Evolutionary conservation across 805 yeast species (phyloP), one percentile per base, ranked within the genome.

Genomic region (Myxozyma geophila): DNA sequence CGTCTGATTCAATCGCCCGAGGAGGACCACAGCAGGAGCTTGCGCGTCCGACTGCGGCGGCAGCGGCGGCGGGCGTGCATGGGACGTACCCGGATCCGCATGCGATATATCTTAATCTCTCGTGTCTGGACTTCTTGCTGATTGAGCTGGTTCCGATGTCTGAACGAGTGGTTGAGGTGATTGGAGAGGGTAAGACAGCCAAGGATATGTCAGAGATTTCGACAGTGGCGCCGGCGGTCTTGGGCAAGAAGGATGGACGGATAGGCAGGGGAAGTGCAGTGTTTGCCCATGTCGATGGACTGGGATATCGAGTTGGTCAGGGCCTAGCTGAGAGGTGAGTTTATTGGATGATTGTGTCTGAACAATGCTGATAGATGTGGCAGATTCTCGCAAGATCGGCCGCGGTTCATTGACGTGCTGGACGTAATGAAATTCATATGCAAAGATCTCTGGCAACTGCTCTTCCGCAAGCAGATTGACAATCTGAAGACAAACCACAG

Each of bases 341-440:
- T 9, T 21, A 23, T 21, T 21, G 12, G 35, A 21, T 21, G 2
- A 36, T 21, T 12, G 3, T 7, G 23, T 23, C 8, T 7, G 13
- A 68, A 79, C 37, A 58, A 54, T 41, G 63, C 56, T 54, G 39
- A 47, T 13, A 10, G 17, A 19, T 13, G 5, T 19, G 5, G 10
- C 53, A 65, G 69, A 44, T 71, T 74, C 58, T 76, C 81, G 35
- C 72, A 80, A 71, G 71, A 78, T 73, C 70, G 82, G 73, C 69
- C 78, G 56, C 72, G 84, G 74, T 75, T 87, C 72, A 80, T 78
- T 21, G 92, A 89, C 65, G 81, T 89, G 12, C 76, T 93, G 44
- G 92, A 90, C 68, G 83, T 93, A 46, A 90, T 95, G 90, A 93
- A 93, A 76, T 92, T 90, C 74, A 84, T 95, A 5, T 92, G 98